Evolutionary conservation across 768 basidiomycete species (phyloP).

Genomic region (Russula earlei): DNA sequence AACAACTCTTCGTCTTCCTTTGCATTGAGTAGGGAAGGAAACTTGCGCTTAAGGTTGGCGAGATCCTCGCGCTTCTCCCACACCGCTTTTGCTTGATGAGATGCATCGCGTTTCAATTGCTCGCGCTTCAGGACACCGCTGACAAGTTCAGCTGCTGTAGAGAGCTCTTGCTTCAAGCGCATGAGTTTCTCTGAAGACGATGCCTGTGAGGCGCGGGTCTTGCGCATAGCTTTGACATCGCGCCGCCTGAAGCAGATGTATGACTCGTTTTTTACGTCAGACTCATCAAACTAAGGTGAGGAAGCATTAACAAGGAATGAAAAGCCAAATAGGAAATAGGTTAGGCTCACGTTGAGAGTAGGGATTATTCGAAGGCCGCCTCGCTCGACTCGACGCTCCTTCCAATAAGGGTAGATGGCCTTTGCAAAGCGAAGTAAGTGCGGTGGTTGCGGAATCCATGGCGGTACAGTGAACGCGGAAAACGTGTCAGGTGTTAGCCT

Average conservation of each 20-base stretch:
- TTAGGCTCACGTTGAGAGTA: slow-evolving; percentile 61
- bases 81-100: slow-evolving; percentile 47
- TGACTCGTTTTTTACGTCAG: slow-evolving; percentile 82
- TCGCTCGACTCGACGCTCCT: slow-evolving; percentile 68
- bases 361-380: slow-evolving; percentile 84
- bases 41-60: slow-evolving; percentile 72
- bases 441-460: slow-evolving; percentile 55
- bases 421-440: slow-evolving; percentile 62
- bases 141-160: slow-evolving; percentile 64
- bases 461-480: slow-evolving; percentile 56
- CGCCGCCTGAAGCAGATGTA: slow-evolving; percentile 96
- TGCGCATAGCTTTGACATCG: slow-evolving; percentile 88
- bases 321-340: not conserved
- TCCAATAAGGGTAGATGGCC: slow-evolving; percentile 83
- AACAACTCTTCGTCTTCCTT: slow-evolving; percentile 60
- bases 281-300: slow-evolving; percentile 64
- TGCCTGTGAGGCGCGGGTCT: slow-evolving; percentile 86
- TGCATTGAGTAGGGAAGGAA: slow-evolving; percentile 48
- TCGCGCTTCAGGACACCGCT: slow-evolving; percentile 63
- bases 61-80: slow-evolving; percentile 75
- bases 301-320: not conserved
- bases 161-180: slow-evolving; percentile 70
- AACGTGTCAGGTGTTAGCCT: slow-evolving; percentile 55
- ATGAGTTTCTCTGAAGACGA: slow-evolving; percentile 83
- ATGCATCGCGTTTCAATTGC: slow-evolving; percentile 57